These are phyloP conservation scores for Boletus reticulatus DNA, from an alignment of 768 basidiomycete species.

Conservation along the genomic window DNA sequence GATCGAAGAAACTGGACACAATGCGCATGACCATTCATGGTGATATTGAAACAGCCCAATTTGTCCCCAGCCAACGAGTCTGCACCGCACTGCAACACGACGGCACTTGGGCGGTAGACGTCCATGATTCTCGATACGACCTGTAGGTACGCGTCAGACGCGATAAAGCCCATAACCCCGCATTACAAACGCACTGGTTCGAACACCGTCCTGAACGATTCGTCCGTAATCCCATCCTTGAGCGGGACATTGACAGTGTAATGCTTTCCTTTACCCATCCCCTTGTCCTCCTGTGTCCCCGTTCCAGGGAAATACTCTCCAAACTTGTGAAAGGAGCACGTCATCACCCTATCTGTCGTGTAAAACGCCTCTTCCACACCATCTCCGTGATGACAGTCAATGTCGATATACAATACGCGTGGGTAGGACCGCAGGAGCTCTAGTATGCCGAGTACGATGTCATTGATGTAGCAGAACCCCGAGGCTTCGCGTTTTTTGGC, in stretches of 20 bases:
- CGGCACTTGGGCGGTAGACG: slow-evolving; percentile 81
- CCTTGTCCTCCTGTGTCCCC: slow-evolving; percentile 80
- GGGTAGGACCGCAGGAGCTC: slow-evolving; percentile 84
- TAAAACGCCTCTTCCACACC: slow-evolving; percentile 99
- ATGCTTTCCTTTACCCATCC: slow-evolving; percentile 77
- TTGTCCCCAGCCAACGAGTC: slow-evolving; percentile 96
- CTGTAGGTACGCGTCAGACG: slow-evolving; percentile 36
- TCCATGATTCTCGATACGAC: slow-evolving; percentile 84
- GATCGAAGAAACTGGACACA: slow-evolving; percentile 85
- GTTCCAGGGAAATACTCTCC: slow-evolving; percentile 82
- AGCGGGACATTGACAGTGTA: slow-evolving; percentile 93
- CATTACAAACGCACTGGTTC: slow-evolving; percentile 65
- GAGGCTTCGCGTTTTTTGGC: slow-evolving; percentile 99
- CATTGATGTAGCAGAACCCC: slow-evolving; percentile 99
- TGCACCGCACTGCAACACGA: slow-evolving; percentile 93
- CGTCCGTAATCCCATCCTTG: slow-evolving; percentile 92
- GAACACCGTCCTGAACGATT: slow-evolving; percentile 84
- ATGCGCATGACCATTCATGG: slow-evolving; percentile 92
- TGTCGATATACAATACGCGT: slow-evolving; percentile 95
- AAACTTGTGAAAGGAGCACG: slow-evolving; percentile 95
- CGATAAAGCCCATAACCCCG: not conserved
- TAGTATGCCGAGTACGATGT: slow-evolving; percentile 92
- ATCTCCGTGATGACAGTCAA: slow-evolving; percentile 98
- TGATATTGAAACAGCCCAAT: slow-evolving; percentile 93
- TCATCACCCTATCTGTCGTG: slow-evolving; percentile 96